Base-by-base conservation (phyloP, 23 red algal species). In the Cyanidioschyzon merolae region DNA sequence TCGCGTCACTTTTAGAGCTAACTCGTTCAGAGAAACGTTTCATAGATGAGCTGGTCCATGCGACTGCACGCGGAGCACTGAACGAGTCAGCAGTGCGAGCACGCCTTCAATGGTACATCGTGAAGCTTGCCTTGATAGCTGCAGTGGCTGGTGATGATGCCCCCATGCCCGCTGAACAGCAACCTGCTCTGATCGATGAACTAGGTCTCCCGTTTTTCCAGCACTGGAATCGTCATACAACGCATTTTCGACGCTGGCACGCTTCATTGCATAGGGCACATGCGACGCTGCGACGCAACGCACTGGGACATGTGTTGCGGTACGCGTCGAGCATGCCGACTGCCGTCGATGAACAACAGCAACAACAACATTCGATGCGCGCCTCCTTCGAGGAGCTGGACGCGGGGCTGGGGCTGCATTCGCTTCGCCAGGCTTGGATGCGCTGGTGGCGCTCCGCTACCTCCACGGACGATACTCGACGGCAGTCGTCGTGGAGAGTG, bases 21-120 rank as follows among this genome's bases (percentile, higher is more conserved):
- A 71, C 63, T 7, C 63, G 63, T 32, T 7, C n/a, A 25, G 63
- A 71, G 63, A 71, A 71, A 32, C 63, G 63, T 27, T 71, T 71
- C 30, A 35, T 71, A 27, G 63, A 71, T 7, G n/a, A 15, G 32
- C 63, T 71, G 63, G 12, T 35, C n/a, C 16, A 3, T 7, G n/a
- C 21, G 32, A 35, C 3, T 7, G 30, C 32, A 27, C 16, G 3
- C 7, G 63, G 12, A 3, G 29, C n/a, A 27, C 12, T 71, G 63
- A 35, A 32, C 7, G 63, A 71, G 63, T 7, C 12, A 32, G 7
- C 63, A 27, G 16, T 35, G 16, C n/a, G 32, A 3, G 32, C 3
- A 27, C 63, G 30, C 7, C 63, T 71, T 7, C 63, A 54, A 54
- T 54, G 45, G 45, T 54, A 54, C 45, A 21, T 54, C 12, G 63